Evolutionary conservation across 2,329 filamentous ascomycete species (phyloP).

Genomic region (Colletotrichum sp.): DNA sequence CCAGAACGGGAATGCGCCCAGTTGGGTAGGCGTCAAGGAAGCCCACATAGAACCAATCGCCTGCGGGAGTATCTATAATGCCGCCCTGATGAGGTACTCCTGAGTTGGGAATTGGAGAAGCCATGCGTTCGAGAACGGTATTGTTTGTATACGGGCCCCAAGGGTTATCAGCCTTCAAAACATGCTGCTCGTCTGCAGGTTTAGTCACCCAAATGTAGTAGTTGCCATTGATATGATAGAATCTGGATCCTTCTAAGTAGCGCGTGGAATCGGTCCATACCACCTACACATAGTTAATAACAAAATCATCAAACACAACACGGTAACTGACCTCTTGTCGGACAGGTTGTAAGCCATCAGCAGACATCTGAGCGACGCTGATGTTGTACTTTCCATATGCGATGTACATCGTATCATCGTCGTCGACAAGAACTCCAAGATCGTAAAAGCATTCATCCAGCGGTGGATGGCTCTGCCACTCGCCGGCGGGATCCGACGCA

Average conservation of each 20-base stretch:
- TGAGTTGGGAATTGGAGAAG: slow-evolving; percentile 37
- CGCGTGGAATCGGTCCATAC: slow-evolving; percentile 2
- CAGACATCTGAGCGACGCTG: slow-evolving; percentile 6
- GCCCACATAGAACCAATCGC: slow-evolving; percentile 62
- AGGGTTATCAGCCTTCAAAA: slow-evolving; percentile 49
- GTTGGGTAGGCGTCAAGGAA: slow-evolving; percentile 60
- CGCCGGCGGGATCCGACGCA: background rate
- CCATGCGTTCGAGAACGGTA: slow-evolving; percentile 39
- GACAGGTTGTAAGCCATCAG: background rate
- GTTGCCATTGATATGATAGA: slow-evolving; percentile 58
- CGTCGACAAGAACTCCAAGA: slow-evolving; percentile 36
- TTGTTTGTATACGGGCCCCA: slow-evolving; percentile 54
- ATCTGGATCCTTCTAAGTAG: slow-evolving; percentile 51
- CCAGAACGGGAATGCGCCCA: slow-evolving; percentile 61
- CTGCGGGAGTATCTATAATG: slow-evolving; percentile 54
- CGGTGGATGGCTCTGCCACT: slow-evolving; percentile 5
- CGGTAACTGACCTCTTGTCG: background rate
- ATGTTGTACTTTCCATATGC: slow-evolving; percentile 41
- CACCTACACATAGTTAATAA: background rate
- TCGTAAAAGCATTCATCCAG: slow-evolving; percentile 23
- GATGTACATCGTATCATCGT: slow-evolving; percentile 43
- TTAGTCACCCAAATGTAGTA: slow-evolving; percentile 57
- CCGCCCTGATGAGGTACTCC: slow-evolving; percentile 59
- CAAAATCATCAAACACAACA: rapidly evolving
- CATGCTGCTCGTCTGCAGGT: slow-evolving; percentile 46